Base-by-base conservation (phyloP, 306 rosid genomes). In the Prunus kanzakura region DNA sequence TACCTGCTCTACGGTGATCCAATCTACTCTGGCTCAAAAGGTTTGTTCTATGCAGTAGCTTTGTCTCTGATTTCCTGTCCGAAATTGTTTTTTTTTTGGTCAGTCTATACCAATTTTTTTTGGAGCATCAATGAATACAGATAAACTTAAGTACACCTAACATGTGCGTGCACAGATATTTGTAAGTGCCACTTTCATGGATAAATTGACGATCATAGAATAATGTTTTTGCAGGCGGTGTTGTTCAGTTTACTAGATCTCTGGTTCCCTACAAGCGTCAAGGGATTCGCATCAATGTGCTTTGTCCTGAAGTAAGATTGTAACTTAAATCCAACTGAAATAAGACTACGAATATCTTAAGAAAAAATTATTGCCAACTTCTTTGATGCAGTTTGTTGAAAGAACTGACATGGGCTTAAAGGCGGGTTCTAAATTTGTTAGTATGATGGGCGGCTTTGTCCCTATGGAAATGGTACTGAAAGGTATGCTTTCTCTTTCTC, bases 211-310 rank as follows among this genome's bases (percentile, higher is more conserved):
- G 0, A 35, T 46, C 30, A n/a, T n/a, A 22, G 51, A n/a, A 29
- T 5, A 14, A 45, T 22, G 45, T 67, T 74, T 72, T 41, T 84
- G 73, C 81, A 95, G 97, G 96, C 62, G 98, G 98, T 10, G 91
- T 92, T 87, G 87, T 95, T 70, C 84, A 89, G 89, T 95, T 95
- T 88, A 85, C 96, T 71, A 89, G 97, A 84, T 67, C 98, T 77
- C 98, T 95, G 61, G 68, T 47, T 52, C 88, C 80, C 27, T 86
- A 78, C 82, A 85, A 88, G 82, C 89, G 76, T 70, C 66, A 68
- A 81, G 97, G 98, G 74, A 95, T 95, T 87, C 93, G 98, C 32
- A 50, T 95, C 81, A 95, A 95, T 75, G 98, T 90, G 82, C 91
- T 95, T 82, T 92, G 96, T 82, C 98, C 98, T 69, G 98, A 95